A percentile compares a stretch with the other conserved stretches of the same genome.
These are phyloP conservation scores for Vachellia collinsii DNA, from an alignment of 306 rosid genomes.

Conservation along the genomic window DNA sequence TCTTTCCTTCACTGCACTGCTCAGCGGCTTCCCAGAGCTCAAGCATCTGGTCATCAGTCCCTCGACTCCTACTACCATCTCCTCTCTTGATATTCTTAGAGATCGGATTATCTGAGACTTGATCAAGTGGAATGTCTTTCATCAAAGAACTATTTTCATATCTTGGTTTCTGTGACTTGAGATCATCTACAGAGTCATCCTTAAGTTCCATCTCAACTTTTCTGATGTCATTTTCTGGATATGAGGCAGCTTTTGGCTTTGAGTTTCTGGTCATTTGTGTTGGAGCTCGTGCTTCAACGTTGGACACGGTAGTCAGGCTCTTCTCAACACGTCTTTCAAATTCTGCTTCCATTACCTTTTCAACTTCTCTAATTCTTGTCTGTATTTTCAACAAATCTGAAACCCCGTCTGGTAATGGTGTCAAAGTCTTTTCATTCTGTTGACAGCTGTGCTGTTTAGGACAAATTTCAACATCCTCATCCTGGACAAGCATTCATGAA, in stretches of 20 bases:
- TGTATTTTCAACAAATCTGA: conserved; percentile 69
- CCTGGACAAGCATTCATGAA: conserved; percentile 53
- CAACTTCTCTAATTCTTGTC: conserved; percentile 63
- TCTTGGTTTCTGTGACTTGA: conserved; percentile 48
- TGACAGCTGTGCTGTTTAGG: conserved; percentile 44
- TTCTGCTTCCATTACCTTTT: conserved; percentile 61
- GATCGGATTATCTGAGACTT: conserved; percentile 60
- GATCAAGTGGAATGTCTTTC: conserved; percentile 96
- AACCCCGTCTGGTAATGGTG: conserved; percentile 53
- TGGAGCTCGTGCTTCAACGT: conserved; percentile 35
- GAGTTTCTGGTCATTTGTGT: conserved; percentile 34
- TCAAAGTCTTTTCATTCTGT: conserved; percentile 37
- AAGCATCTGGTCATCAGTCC: conserved; percentile 83
- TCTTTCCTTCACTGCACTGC: conserved; percentile 47
- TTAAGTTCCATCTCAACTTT: conserved; percentile 38
- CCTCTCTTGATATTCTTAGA: conserved; percentile 59
- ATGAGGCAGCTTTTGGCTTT: conserved; percentile 27
- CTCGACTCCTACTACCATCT: conserved; percentile 40
- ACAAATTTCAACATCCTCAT: conserved; percentile 38
- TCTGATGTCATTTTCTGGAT: conserved; percentile 30
- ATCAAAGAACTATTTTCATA: conserved; percentile 59
- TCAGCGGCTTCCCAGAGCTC: conserved; percentile 90
- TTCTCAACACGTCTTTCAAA: conserved; percentile 50
- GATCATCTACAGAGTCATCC: conserved; percentile 35
- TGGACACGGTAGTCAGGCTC: conserved; percentile 21